A percentile compares a stretch with the other conserved stretches of the same genome.
Evolutionary conservation across 2,329 filamentous ascomycete species (phyloP).

Genomic region (Aspergillus glaucus): DNA sequence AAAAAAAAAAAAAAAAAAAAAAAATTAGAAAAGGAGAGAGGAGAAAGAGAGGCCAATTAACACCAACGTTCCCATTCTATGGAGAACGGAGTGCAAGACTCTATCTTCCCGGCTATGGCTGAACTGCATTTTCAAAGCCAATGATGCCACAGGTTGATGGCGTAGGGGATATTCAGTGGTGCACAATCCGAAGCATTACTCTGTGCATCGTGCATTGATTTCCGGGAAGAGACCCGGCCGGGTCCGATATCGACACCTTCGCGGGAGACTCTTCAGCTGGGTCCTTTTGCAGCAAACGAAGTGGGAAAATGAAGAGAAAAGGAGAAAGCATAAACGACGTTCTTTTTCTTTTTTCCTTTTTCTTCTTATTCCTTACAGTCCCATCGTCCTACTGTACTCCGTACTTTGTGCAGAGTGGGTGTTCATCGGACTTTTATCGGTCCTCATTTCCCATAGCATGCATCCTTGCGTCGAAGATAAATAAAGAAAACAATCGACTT

Average conservation of each 20-base stretch:
- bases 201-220: background rate
- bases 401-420: constrained; percentile 16
- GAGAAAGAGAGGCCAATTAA: too few species aligned
- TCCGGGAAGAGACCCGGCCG: background rate
- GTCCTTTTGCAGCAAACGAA: background rate
- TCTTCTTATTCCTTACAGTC: background rate
- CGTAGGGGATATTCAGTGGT: background rate
- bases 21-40: too few species aligned
- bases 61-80: background rate
- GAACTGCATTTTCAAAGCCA: background rate
- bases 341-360: constrained; percentile 1
- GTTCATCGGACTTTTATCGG: constrained; percentile 12
- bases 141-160: background rate
- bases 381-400: constrained; percentile 11
- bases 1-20: too few species aligned
- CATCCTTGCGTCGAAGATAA: background rate
- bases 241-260: background rate
- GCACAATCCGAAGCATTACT: too few species aligned
- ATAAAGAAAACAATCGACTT: constrained; percentile 1
- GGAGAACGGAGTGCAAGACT: background rate
- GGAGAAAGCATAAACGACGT: background rate
- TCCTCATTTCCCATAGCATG: constrained; percentile 4
- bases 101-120: background rate
- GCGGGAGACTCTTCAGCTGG: background rate
- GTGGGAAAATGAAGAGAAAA: background rate